Evolutionary conservation across 257 asterid genomes (phyloP), one percentile per base, ranked within the genome.

Genomic region (Anisodus tanguticus): DNA sequence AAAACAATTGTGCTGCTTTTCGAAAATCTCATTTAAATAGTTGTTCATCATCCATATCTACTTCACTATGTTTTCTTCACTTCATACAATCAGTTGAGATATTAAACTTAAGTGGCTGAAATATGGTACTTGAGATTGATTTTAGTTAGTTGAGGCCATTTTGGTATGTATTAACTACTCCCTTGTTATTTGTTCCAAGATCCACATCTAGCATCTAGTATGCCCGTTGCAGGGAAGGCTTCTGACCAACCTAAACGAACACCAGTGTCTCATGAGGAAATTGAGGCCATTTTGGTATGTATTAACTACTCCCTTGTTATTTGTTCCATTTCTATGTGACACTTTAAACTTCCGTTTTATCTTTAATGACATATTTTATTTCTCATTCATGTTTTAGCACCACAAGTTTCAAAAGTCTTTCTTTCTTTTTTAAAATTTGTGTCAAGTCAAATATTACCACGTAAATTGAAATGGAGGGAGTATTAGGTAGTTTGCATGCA

Each of bases 171-270:
- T 22, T 22, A 22, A 31, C 19, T 57, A 7, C 15, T 69, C 77
- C 53, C 0, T 66, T 31, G 45, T 26, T 9, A 4, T 64, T 62
- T 62, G 39, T 62, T 62, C 16, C 69, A 9, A n/a, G n/a, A n/a
- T n/a, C n/a, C n/a, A n/a, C n/a, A n/a, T n/a, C n/a, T n/a, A n/a
- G n/a, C n/a, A n/a, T n/a, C n/a, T n/a, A n/a, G n/a, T n/a, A n/a
- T n/a, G n/a, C n/a, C n/a, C n/a, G 82, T 87, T 3, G 94, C 94
- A 87, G 98, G 98, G 86, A 96, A 90, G 89, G 99, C 98, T 86
- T 94, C 98, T 69, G 98, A 94, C 86, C 99, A 94, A 88, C 98
- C 98, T 53, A 92, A 92, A 90, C 86, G 99, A 89, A 91, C 98
- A 78, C 97, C 95, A 0, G 91, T 95, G 60, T 83, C 99, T 87